These are phyloP conservation scores for Hanseniaspora gamundiae DNA, from an alignment of 1,139 yeast genomes.

Conservation along the genomic window DNA sequence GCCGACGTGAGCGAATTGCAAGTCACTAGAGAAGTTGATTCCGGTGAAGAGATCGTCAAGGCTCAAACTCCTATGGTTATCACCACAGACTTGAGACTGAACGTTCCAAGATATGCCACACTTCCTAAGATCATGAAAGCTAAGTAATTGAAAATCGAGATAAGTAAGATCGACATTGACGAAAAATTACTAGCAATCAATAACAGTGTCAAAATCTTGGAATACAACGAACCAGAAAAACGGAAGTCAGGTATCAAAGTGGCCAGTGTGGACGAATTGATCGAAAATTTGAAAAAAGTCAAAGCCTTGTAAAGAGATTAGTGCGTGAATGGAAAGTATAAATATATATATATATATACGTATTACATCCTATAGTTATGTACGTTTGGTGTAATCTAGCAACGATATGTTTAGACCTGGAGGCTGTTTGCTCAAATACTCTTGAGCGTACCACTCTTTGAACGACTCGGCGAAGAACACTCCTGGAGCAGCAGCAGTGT, in stretches of 20 bases:
- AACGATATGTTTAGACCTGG: constrained; percentile 14
- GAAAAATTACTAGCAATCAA: constrained; percentile 48
- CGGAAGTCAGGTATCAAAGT: constrained; percentile 79
- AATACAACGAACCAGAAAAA: constrained; percentile 75
- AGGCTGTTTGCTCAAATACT: constrained; percentile 19
- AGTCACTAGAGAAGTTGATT: constrained; percentile 89
- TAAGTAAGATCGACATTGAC: constrained; percentile 42
- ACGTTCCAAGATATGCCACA: constrained; percentile 88
- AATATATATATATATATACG: neutral
- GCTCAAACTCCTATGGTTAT: constrained; percentile 76
- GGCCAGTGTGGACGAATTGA: constrained; percentile 66
- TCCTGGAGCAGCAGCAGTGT: too few species aligned
- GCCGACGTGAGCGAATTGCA: constrained; percentile 43
- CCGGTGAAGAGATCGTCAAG: constrained; percentile 76
- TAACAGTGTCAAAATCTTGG: constrained; percentile 54
- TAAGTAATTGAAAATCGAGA: constrained; percentile 80
- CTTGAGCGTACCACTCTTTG: constrained; percentile 18
- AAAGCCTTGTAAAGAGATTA: constrained; percentile 35
- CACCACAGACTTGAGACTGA: constrained; percentile 86
- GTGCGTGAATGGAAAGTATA: neutral
- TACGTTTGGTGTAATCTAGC: neutral
- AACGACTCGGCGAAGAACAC: too few species aligned
- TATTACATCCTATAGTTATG: neutral
- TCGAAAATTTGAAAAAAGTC: constrained; percentile 62
- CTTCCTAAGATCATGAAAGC: constrained; percentile 97